Evolutionary conservation across 2,329 filamentous ascomycete species (phyloP).

Genomic region (Paecilomyces sp.): DNA sequence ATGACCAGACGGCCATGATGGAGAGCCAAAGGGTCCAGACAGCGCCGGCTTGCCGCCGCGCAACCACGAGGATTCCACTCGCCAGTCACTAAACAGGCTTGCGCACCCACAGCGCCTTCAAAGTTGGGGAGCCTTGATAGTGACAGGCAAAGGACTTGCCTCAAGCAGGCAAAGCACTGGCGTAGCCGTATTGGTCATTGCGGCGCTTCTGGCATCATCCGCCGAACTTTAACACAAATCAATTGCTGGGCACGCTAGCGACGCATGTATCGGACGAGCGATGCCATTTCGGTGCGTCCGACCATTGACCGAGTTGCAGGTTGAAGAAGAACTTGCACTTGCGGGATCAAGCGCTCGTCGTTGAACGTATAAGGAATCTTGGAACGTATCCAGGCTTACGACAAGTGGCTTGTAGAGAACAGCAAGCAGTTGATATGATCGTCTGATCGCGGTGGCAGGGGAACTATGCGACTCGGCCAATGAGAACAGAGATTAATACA

Average conservation of each 20-base stretch:
- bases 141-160: neutral
- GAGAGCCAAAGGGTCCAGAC: neutral
- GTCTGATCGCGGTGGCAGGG: neutral
- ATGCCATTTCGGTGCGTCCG: neutral
- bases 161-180: neutral
- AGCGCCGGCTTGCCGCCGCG: neutral
- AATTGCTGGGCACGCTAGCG: neutral
- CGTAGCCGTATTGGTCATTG: neutral
- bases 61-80: neutral
- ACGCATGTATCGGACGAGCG: neutral
- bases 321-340: neutral
- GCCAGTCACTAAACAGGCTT: neutral
- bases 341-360: neutral
- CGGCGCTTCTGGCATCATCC: neutral
- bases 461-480: neutral
- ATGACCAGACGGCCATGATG: neutral
- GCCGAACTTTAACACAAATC: neutral
- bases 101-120: neutral
- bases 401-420: neutral
- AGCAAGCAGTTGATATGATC: neutral
- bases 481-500: neutral
- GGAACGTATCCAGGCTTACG: neutral
- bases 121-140: neutral
- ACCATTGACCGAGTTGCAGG: neutral
- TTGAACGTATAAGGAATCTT: neutral